A percentile compares a stretch with the other conserved stretches of the same genome.
These are phyloP conservation scores for Chlamydomonas urium DNA, from an alignment of 139 green algal genomes.

Conservation along the genomic window DNA sequence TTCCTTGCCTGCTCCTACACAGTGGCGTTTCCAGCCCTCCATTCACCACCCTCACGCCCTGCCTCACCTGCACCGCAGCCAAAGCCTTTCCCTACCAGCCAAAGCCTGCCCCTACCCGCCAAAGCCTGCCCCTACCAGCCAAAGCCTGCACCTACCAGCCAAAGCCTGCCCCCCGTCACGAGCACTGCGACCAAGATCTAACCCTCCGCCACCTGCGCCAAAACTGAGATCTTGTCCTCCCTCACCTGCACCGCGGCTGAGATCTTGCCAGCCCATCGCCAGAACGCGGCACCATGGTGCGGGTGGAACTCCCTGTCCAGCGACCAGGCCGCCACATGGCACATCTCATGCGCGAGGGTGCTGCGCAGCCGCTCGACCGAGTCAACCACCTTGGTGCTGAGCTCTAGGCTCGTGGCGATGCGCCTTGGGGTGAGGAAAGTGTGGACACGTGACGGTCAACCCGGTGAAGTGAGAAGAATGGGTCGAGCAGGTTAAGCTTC, in stretches of 20 bases:
- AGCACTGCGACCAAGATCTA: background rate
- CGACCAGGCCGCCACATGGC: slow-evolving; percentile 57
- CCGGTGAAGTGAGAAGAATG: no score
- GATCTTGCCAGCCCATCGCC: slow-evolving; percentile 36
- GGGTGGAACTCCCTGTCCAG: slow-evolving; percentile 36
- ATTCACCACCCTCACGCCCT: no score
- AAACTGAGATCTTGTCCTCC: no score
- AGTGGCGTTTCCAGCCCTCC: no score
- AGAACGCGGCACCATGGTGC: slow-evolving; percentile 50
- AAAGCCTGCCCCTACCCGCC: no score
- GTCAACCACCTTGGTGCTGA: slow-evolving; percentile 41
- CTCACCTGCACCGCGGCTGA: no score
- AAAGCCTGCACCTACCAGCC: no score
- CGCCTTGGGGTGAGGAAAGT: slow-evolving; percentile 21
- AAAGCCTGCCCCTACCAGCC: no score
- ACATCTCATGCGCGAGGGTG: slow-evolving; percentile 63
- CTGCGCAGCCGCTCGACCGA: slow-evolving; percentile 31
- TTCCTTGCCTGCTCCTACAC: no score
- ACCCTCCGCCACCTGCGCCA: background rate
- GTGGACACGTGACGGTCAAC: background rate
- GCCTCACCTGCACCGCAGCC: no score
- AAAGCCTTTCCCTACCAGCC: no score
- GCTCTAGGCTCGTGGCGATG: slow-evolving; percentile 43
- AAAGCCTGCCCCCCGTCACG: background rate
- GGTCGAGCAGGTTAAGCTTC: no score